Evolutionary conservation across 176 grass and related monocot genomes (phyloP), one percentile per base, ranked within the genome.

Genomic region (Alopecurus myosuroides): DNA sequence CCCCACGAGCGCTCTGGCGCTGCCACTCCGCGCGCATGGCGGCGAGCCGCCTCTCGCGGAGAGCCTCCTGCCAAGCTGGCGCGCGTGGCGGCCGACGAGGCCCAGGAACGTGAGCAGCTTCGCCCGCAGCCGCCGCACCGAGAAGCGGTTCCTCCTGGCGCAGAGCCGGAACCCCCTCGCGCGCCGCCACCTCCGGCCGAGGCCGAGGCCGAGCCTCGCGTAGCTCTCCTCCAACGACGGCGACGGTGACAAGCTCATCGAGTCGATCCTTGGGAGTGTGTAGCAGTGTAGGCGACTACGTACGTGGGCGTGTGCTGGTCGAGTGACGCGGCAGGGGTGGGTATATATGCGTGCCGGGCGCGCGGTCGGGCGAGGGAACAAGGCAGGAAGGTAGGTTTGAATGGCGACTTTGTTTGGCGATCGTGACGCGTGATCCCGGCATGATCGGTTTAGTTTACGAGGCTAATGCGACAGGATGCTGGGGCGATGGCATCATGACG

Each of bases 351-450:
- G 9, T 52, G 76, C 58, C 26, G 40, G 22, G 76, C 48, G 74
- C 45, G 49, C 42, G 78, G 45, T 48, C 51, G 39, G 65, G 74
- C 61, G 48, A 85, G 67, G 83, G 90, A 90, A 89, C 81, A 75
- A 56, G 84, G 87, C 85, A 86, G 82, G 90, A 92, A 88, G 89
- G 87, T 88, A 87, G 82, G 87, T 92, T 94, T 61, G 87, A 88
- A 90, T 76, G 56, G 35, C 11, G 56, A 19, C 67, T 82, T 86
- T 87, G 25, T 90, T 82, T 82, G 33, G 7, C 17, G 62, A 79
- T 6, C 60, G 84, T 62, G 80, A 91, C 63, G 73, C 56, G 52
- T 19, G 74, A 90, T 93, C 45, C 61, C 76, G 70, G 55, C 77
- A 88, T 58, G 74, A 65, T 80, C 80, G 51, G 66, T 55, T 82